Base-by-base conservation (phyloP, 1,284 basidiomycete species). In the Butyriboletus appendiculatus region DNA sequence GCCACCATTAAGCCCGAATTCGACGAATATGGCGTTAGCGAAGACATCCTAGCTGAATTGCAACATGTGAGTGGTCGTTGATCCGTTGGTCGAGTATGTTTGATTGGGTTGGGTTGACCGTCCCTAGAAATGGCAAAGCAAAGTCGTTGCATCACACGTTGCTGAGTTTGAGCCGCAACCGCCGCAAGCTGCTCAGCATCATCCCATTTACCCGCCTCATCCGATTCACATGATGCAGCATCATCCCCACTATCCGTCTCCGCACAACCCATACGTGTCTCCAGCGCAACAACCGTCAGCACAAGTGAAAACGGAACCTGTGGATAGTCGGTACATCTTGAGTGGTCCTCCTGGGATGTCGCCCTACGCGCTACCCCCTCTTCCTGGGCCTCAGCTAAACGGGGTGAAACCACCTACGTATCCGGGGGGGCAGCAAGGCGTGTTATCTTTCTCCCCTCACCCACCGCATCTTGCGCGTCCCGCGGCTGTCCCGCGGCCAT, bases 11-110 rank as follows among this genome's bases (percentile, higher is more conserved):
- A 92, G 73, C 80, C 86, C 71, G 96, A 98, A 74, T 99, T 98
- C 76, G 96, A 98, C 70, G 95, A 97, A 73, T 96, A 93, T 71
- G 96, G 96, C 52, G 92, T 99, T 60, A 82, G 88, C 68, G 94
- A 98, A 72, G 92, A 95, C 35, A 88, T 98, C 51, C 78, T 98
- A 50, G 86, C 88, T 62, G 89, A 93, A 55, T 77, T 99, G 52
- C 93, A 96, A 75, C 81, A 84, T 60, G 94, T 96, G 76, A 80
- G 91, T 81, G 22, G 39, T 53, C 48, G 20, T 52, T 47, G 49
- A 54, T 56, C 32, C 34, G 15, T 52, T 52, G 10, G 32, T 59
- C 20, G 20, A 52, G 43, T n/a, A n/a, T 20, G 48, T 52, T 44
- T 20, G 44, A 53, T 49, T 11, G 24, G 37, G 49, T 24, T 42